Evolutionary conservation across 257 asterid genomes (phyloP).

Genomic region (Plantago major): DNA sequence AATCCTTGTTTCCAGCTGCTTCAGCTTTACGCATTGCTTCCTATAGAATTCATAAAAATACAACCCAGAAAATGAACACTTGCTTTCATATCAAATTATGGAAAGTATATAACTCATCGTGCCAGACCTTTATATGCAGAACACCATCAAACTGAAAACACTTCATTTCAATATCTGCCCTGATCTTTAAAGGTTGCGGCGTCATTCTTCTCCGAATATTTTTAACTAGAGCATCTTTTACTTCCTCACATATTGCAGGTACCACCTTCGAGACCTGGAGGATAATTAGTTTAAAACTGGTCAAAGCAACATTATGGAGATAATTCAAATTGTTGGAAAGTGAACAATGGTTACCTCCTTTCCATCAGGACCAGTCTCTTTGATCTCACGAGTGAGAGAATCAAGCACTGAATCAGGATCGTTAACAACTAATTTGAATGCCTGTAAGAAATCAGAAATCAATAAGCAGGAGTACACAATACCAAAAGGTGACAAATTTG

Average conservation of each 20-base stretch:
- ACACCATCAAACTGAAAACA: constrained; percentile 97
- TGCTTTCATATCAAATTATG: not conserved
- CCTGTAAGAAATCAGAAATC: constrained; percentile 37
- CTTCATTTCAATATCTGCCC: constrained; percentile 90
- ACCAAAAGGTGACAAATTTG: not conserved
- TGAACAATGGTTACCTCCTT: constrained; percentile 52
- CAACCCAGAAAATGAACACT: constrained; percentile 7
- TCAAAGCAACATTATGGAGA: not conserved
- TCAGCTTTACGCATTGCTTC: constrained; percentile 99
- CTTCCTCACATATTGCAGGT: constrained; percentile 77
- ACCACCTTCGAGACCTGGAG: constrained; percentile 69
- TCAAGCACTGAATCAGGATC: constrained; percentile 89
- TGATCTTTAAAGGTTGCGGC: constrained; percentile 82
- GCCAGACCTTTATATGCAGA: constrained; percentile 78
- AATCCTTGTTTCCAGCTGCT: constrained; percentile 91
- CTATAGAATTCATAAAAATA: constrained; percentile 36
- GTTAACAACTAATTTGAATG: constrained; percentile 73
- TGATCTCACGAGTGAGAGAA: constrained; percentile 87
- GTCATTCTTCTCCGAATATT: constrained; percentile 96
- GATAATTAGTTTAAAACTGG: constrained; percentile 10
- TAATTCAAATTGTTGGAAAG: not conserved
- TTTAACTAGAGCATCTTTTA: constrained; percentile 76
- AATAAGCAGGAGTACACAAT: not conserved
- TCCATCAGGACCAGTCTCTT: constrained; percentile 87
- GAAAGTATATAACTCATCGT: constrained; percentile 13